Base-by-base conservation (phyloP, 2,329 filamentous ascomycete genomes). In the Aspergillus tamarii region DNA sequence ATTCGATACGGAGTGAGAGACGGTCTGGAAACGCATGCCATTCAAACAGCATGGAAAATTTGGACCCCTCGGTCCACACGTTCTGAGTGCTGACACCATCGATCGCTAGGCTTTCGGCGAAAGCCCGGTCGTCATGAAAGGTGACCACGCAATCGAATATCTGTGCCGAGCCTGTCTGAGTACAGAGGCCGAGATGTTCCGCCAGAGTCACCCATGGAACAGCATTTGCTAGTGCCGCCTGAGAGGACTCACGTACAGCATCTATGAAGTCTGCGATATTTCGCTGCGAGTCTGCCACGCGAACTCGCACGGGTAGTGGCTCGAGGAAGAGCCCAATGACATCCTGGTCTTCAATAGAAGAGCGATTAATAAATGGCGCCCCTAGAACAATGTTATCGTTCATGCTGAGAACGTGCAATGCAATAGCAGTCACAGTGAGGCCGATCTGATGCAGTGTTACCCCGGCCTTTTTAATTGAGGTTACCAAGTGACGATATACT, bases 231-330 rank as follows among this genome's bases (percentile, higher is more conserved):
- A 41, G 14, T 19, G 36, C 36, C 1, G 36, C 12, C 36, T 41
- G 36, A 7, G 36, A 41, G 12, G 36, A 41, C 14, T 41, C 36
- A 19, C 2, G 14, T 3, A 41, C 36, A 1, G 36, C 14, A 1
- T 1, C 2, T 1, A 5, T 1, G 1, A 19, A 5, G 36, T 19
- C 36, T 9, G 1, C 8, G 0, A 30, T 30, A 10, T 9, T 30
- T 6, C 30, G 30, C 30, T 9, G 30, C 8, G 8, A 1, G 1
- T 41, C 16, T 12, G 4, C 36, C 14, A 41, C 36, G 1, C 36
- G 36, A 12, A 19, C 36, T 19, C 36, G 36, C 12, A 41, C 2
- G 12, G 36, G 36, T 5, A 41, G 36, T 6, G 36, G 36, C 14
- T 41, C 36, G 6, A 41, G 36, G 14, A 41, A 41, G 12, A 41